A percentile compares a stretch with the other conserved stretches of the same genome.
phyloP scores from a whole-genome alignment of 352 stramenopile species.

The Stramenopiles sp. region DNA sequence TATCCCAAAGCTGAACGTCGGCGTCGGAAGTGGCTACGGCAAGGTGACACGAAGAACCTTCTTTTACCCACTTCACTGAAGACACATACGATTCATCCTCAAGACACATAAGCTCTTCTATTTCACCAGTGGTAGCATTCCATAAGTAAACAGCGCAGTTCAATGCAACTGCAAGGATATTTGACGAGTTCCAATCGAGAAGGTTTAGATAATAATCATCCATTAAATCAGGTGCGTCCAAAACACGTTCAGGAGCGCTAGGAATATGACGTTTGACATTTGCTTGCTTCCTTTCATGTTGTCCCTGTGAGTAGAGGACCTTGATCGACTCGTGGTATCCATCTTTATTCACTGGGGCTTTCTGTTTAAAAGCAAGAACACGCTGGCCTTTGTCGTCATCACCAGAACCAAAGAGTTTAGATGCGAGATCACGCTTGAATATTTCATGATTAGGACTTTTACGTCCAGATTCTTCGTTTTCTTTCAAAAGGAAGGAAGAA shows the following conservation, averaged over 20 bases:
- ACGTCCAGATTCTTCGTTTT: neutral
- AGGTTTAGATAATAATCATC: constrained; percentile 99
- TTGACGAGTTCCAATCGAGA: constrained; percentile 74
- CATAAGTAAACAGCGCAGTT: constrained; percentile 86
- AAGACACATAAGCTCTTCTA: constrained; percentile 55
- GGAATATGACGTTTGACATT: constrained; percentile 73
- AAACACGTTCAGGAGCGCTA: constrained; percentile 65
- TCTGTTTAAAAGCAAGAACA: constrained; percentile 85
- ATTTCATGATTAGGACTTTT: constrained; percentile 1
- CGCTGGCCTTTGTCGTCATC: constrained; percentile 23
- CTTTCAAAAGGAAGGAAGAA: constrained; percentile 11
- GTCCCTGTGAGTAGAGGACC: constrained; percentile 76
- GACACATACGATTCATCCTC: constrained; percentile 67
- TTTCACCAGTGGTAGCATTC: constrained; percentile 72
- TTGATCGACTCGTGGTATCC: constrained; percentile 78
- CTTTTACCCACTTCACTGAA: constrained; percentile 73
- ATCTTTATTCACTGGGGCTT: constrained; percentile 58
- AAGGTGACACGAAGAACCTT: too few species aligned
- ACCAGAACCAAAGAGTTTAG: constrained; percentile 19
- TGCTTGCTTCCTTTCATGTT: constrained; percentile 20
- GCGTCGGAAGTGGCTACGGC: constrained; percentile 71
- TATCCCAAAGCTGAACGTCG: constrained; percentile 84
- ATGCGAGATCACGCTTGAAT: constrained; percentile 13
- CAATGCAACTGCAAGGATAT: constrained; percentile 83
- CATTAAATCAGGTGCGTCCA: constrained; percentile 89